Percentiles rank a stretch among this genome's conserved stretches.
Conservation (phyloP, 495 filamentous ascomycete species). For the Penicillium chermesinum region DNA sequence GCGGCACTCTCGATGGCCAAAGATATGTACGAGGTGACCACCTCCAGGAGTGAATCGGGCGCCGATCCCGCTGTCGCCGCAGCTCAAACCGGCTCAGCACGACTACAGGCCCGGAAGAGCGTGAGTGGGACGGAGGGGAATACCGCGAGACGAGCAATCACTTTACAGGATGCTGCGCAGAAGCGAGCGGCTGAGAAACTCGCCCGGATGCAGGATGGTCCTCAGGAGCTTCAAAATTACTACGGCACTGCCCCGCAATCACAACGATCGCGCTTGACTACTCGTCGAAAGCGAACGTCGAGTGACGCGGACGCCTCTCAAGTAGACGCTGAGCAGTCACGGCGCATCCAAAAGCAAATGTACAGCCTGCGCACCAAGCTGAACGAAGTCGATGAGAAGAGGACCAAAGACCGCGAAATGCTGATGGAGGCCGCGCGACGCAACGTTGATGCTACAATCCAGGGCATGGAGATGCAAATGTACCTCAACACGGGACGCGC, state of each 20-base stretch:
- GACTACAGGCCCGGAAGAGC: constrained; percentile 33
- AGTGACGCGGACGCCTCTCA: constrained; percentile 60
- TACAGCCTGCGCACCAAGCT: constrained; percentile 63
- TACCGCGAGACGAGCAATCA: constrained; percentile 44
- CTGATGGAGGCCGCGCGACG: constrained; percentile 76
- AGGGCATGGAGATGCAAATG: constrained; percentile 73
- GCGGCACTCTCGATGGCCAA: constrained; percentile 85
- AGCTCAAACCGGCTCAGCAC: constrained; percentile 36
- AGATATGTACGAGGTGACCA: constrained; percentile 67
- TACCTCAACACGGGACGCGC: constrained; percentile 72
- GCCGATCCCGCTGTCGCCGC: constrained; percentile 27
- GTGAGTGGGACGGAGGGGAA: constrained; percentile 28
- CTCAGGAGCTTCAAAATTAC: constrained; percentile 63
- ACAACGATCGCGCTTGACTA: constrained; percentile 48
- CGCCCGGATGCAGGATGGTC: constrained; percentile 70
- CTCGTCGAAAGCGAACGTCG: constrained; percentile 60
- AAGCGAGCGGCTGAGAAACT: constrained; percentile 79
- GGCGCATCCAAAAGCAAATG: constrained; percentile 76
- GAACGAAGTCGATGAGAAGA: constrained; percentile 65
- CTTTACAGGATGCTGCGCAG: constrained; percentile 77
- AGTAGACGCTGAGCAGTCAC: constrained; percentile 63
- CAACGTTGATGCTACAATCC: constrained; percentile 74
- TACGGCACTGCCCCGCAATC: constrained; percentile 56
- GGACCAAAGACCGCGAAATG: constrained; percentile 65
- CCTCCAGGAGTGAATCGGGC: constrained; percentile 34